Percentiles rank a stretch among this genome's conserved stretches.
Evolutionary conservation across 352 stramenopile species (phyloP).

Genomic region (Globisporangium paroecandrum): DNA sequence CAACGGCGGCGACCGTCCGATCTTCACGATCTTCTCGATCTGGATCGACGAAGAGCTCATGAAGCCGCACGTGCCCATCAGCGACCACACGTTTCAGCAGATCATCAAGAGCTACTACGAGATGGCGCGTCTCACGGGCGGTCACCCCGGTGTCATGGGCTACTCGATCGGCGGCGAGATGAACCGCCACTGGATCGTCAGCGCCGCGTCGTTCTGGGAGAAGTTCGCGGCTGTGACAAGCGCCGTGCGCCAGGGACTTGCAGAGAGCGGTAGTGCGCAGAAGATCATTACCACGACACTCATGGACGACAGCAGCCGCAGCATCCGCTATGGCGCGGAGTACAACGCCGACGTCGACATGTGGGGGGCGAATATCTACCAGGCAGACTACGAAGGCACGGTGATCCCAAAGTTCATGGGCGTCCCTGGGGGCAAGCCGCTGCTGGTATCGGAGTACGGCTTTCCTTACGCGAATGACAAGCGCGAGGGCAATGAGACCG

Average conservation of each 20-base stretch:
- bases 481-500: conserved; percentile 30
- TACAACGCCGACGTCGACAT: conserved; percentile 58
- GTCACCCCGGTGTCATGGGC: conserved; percentile 54
- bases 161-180: conserved; percentile 78
- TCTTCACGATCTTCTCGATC: conserved; percentile 73
- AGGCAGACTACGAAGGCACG: conserved; percentile 50
- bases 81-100: conserved; percentile 36
- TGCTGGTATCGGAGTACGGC: conserved; percentile 64
- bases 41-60: conserved; percentile 69
- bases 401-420: conserved; percentile 53
- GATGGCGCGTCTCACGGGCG: conserved; percentile 53
- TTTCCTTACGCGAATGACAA: conserved; percentile 54
- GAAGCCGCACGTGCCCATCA: conserved; percentile 24
- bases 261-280: conserved; percentile 35
- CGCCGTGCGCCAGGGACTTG: conserved; percentile 49
- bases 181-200: conserved; percentile 60
- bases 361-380: conserved; percentile 73
- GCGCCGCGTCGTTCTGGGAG: conserved; percentile 52
- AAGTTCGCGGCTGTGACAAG: conserved; percentile 53
- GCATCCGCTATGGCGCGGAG: conserved; percentile 40
- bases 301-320: conserved; percentile 54
- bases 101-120: conserved; percentile 53
- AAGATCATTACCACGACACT: conserved; percentile 84
- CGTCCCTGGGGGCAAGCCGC: conserved; percentile 38
- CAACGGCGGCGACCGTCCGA: conserved; percentile 47